Base-by-base conservation (phyloP, 177 flowering plant species). In the Vitis hybrid region DNA sequence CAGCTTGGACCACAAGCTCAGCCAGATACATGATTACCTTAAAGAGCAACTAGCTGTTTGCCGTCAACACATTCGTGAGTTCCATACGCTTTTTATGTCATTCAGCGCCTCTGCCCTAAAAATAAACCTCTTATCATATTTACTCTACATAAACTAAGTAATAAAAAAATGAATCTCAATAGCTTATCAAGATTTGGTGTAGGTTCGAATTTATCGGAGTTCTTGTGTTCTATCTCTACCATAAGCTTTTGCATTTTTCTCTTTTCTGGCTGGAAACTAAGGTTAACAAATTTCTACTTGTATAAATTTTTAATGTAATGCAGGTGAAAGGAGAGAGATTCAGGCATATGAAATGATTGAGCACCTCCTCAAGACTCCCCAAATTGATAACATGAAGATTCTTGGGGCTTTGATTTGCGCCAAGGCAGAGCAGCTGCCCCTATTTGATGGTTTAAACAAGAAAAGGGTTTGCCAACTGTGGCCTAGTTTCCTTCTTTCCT, bases 381-480 rank as follows among this genome's bases (percentile, higher is more conserved):
- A 85, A 55, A 34, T 76, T 23, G 84, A 85, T 51, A 87, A 85
- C 78, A 70, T 74, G 66, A 84, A 80, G 78, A 70, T 81, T 49
- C 79, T 86, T 3, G 75, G 56, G 66, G 83, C 81, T n/a, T 70
- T 84, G 74, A 74, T 86, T 59, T 69, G 66, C 55, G 63, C 71
- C 6, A 80, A 79, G 65, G 86, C 81, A 11, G 87, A 78, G 72
- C 86, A 67, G 57, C 77, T 58, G 52, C 87, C 89, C 1, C 84
- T 86, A 26, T 54, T 56, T n/a, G 84, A 86, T 15, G 82, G 86
- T 50, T 51, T 80, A 45, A 61, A 78, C 62, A 78, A 76, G 62
- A 61, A 14, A 72, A 78, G 79, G 83, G 87, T 86, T 26, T 45
- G 56, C 72, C 55, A 51, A 26, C 4, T 13, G 11, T 11, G 30